Evolutionary conservation across 139 green algal species (phyloP).

Genomic region (Chlorella sp.): DNA sequence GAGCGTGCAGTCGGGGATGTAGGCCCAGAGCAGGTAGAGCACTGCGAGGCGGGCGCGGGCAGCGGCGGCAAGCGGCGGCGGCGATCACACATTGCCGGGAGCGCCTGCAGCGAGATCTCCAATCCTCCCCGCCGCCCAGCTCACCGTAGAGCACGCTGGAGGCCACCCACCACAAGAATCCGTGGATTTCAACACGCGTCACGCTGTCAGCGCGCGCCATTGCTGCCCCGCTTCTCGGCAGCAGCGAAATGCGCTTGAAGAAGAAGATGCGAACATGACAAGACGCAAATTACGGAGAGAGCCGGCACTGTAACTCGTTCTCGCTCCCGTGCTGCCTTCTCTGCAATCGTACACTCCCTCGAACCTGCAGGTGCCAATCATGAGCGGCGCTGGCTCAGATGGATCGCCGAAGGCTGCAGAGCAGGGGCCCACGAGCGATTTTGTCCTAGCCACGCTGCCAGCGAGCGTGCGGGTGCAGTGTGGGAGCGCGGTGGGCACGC

Average conservation of each 20-base stretch:
- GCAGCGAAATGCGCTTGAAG: not conserved
- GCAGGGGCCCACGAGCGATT: too few relatives aligned
- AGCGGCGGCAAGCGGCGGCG: not conserved
- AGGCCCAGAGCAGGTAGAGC: slow-evolving; percentile 63
- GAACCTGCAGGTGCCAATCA: too few relatives aligned
- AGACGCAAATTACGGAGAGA: too few relatives aligned
- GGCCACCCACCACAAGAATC: slow-evolving; percentile 63
- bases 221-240: not conserved
- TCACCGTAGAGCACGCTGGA: slow-evolving; percentile 47
- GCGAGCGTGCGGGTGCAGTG: too few relatives aligned
- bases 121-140: not conserved
- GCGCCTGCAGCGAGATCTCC: not conserved
- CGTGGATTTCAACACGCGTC: slow-evolving; percentile 56
- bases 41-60: slow-evolving; percentile 34
- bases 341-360: too few relatives aligned
- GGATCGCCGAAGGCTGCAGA: too few relatives aligned
- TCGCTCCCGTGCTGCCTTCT: too few relatives aligned
- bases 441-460: too few relatives aligned
- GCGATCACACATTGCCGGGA: not conserved
- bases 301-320: too few relatives aligned
- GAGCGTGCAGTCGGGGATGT: slow-evolving; percentile 46
- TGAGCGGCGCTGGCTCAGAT: too few relatives aligned
- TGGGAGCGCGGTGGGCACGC: too few relatives aligned
- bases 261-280: not conserved
- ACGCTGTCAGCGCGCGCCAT: not conserved